Conservation (phyloP, 176 grass and related monocot genomes). For the Eragrostis nindensis region DNA sequence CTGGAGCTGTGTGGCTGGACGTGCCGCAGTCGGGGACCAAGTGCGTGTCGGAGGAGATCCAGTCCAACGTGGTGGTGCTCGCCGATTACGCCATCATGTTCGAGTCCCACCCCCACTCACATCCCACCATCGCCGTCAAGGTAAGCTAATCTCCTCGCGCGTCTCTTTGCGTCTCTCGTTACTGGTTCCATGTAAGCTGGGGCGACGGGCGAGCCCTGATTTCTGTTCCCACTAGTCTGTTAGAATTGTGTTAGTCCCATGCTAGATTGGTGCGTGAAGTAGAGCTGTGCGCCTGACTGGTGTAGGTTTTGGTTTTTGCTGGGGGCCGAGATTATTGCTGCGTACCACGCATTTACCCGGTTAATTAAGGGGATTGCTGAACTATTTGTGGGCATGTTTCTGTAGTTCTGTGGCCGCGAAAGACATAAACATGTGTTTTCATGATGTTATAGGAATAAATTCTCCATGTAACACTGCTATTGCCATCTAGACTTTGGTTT, state of each 20-base stretch:
- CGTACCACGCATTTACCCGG: not conserved
- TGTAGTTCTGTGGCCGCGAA: not conserved
- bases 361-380: conserved; percentile 2
- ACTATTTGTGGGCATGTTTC: not conserved
- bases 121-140: conserved; percentile 74
- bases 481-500: not conserved
- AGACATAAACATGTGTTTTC: conserved; percentile 16
- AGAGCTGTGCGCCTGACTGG: not conserved
- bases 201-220: not conserved
- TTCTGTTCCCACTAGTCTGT: not conserved
- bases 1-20: conserved; percentile 77
- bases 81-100: conserved; percentile 77
- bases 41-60: conserved; percentile 98
- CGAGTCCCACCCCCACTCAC: conserved; percentile 54
- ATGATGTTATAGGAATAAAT: not conserved
- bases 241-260: conserved; percentile 5
- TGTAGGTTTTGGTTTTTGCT: not conserved
- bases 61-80: conserved; percentile 86
- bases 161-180: not conserved
- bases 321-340: not conserved
- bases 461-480: not conserved
- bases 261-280: not conserved
- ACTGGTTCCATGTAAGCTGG: not conserved
- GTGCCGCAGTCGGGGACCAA: conserved; percentile 79
- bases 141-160: conserved; percentile 6